phyloP scores from a whole-genome alignment of 306 rosid genomes.

The Quillaja saponaria region DNA sequence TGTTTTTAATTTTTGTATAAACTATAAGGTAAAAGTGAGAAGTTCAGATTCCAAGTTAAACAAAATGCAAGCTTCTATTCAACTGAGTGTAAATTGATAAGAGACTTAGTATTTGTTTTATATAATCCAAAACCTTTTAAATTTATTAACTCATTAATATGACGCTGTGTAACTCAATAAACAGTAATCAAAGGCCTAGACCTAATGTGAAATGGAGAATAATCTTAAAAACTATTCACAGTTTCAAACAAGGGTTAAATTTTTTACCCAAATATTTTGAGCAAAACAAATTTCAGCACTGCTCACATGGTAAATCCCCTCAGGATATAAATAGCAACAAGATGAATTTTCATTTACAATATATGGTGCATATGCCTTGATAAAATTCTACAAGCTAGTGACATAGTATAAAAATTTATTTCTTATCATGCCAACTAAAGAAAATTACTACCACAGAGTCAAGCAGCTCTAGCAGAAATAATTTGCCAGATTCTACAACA shows the following conservation, averaged over 20 bases:
- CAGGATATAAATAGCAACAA: conserved; percentile 8
- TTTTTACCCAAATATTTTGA: not conserved
- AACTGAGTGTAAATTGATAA: no score
- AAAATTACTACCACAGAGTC: conserved; percentile 63
- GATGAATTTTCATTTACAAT: conserved; percentile 20
- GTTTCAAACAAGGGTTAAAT: conserved; percentile 10
- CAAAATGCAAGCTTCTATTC: no score
- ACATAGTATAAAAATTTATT: conserved; percentile 5
- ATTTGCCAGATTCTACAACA: conserved; percentile 73
- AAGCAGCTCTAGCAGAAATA: conserved; percentile 86
- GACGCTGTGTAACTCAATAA: no score
- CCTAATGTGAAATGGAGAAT: conserved; percentile 4
- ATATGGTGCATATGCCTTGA: conserved; percentile 10
- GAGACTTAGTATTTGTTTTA: no score
- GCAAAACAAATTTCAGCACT: conserved; percentile 16
- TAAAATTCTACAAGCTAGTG: not conserved
- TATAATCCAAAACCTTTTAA: conserved; percentile 5
- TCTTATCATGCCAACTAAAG: conserved; percentile 26
- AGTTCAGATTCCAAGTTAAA: no score
- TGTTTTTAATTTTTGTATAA: no score
- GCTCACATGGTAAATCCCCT: conserved; percentile 10
- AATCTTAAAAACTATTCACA: not conserved
- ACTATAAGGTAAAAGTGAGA: no score
- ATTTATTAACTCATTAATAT: no score
- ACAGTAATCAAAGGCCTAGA: no score